Evolutionary conservation across 148 eudicot species (phyloP).

Genomic region (Cornus florida): DNA sequence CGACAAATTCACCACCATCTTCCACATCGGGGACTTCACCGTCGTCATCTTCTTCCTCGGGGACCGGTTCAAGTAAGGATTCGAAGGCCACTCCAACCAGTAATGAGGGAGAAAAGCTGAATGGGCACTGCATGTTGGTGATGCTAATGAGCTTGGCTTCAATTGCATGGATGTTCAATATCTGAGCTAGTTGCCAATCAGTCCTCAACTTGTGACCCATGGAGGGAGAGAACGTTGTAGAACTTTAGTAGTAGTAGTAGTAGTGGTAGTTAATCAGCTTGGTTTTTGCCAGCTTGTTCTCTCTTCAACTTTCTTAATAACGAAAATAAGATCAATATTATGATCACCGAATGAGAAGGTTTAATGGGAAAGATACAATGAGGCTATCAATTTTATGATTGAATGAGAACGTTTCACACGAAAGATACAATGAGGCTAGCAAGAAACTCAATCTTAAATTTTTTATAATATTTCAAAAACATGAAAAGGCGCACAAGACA

Average conservation of each 20-base stretch:
- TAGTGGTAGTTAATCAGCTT: slow-evolving; percentile 2
- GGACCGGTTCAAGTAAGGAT: slow-evolving; percentile 21
- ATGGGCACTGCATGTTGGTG: background rate
- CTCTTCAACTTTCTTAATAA: slow-evolving; percentile 11
- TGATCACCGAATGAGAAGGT: background rate
- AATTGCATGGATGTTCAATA: slow-evolving; percentile 9
- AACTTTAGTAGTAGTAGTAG: slow-evolving; percentile 6
- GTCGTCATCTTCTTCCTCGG: slow-evolving; percentile 19
- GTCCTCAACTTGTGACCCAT: background rate
- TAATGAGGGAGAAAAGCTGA: slow-evolving; percentile 18
- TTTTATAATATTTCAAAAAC: no score
- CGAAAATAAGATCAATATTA: slow-evolving; percentile 11
- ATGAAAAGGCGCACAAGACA: no score
- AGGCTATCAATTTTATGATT: no score
- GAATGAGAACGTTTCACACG: no score
- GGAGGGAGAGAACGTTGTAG: background rate
- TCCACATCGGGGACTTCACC: slow-evolving; percentile 18
- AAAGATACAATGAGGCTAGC: no score
- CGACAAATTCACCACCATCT: slow-evolving; percentile 18
- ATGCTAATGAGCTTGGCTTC: slow-evolving; percentile 13
- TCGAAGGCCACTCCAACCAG: slow-evolving; percentile 26
- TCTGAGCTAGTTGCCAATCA: slow-evolving; percentile 18
- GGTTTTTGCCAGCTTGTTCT: slow-evolving; percentile 10
- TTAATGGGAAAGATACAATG: background rate
- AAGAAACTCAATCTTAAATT: no score